Percentiles rank a stretch among this genome's conserved stretches.
Evolutionary conservation across 306 rosid species (phyloP).

Genomic region (Clitoria ternatea): DNA sequence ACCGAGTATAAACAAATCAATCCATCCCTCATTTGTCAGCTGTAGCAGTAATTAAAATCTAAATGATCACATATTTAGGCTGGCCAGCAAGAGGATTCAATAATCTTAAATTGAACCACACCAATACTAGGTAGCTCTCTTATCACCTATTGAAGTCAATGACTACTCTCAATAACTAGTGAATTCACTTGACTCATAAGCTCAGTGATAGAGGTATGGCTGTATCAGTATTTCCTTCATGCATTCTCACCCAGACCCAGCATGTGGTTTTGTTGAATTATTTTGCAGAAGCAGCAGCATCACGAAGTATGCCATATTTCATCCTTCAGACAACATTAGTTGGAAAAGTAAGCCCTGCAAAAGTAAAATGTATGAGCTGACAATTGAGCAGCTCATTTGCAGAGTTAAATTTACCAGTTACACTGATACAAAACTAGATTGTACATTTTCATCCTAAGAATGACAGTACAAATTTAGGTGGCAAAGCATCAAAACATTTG

Average conservation of each 20-base stretch:
- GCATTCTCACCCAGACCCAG: slow-evolving; percentile 7
- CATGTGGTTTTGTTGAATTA: slow-evolving; percentile 8
- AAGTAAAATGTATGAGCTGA: slow-evolving; percentile 31
- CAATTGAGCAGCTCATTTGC: slow-evolving; percentile 24
- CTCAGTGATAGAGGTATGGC: not conserved
- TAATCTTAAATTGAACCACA: not conserved
- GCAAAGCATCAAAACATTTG: slow-evolving; percentile 11
- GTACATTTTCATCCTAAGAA: slow-evolving; percentile 11
- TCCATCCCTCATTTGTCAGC: not conserved
- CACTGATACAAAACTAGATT: slow-evolving; percentile 13
- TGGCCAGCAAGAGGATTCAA: slow-evolving; percentile 1
- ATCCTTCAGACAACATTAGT: slow-evolving; percentile 27
- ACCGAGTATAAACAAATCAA: not conserved
- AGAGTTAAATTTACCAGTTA: slow-evolving; percentile 10
- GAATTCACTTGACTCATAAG: slow-evolving; percentile 13
- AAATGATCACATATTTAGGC: not conserved
- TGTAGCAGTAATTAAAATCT: not conserved
- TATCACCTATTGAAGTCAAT: not conserved
- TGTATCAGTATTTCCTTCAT: slow-evolving; percentile 9
- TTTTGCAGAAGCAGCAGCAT: slow-evolving; percentile 26
- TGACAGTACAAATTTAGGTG: not conserved
- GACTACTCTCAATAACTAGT: not conserved
- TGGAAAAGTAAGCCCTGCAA: slow-evolving; percentile 38
- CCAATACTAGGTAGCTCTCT: not conserved
- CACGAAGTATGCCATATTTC: slow-evolving; percentile 13